Conservation (phyloP, 768 basidiomycete genomes). For the Pleurotus eryngii region DNA sequence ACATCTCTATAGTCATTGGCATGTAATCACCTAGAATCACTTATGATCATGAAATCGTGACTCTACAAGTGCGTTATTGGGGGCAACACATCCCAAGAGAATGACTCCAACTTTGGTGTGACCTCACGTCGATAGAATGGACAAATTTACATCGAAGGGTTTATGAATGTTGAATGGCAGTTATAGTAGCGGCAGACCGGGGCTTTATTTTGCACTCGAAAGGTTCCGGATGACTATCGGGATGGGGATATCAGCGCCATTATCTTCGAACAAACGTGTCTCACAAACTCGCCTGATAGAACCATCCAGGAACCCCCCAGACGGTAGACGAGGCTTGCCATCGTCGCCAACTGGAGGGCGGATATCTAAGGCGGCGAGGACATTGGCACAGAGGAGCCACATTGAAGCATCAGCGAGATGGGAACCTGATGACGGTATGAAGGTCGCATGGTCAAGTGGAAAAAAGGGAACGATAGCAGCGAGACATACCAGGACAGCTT, state of each 20-base stretch:
- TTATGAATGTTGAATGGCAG: constrained; percentile 1
- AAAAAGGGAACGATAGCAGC: neutral
- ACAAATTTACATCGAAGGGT: too few species aligned
- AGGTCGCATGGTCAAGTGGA: constrained; percentile 3
- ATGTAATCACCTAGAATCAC: too few species aligned
- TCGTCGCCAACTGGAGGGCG: neutral
- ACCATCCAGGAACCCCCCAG: neutral
- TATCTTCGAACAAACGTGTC: too few species aligned
- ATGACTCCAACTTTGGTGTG: too few species aligned
- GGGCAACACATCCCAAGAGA: too few species aligned
- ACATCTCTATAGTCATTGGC: too few species aligned
- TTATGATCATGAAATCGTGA: too few species aligned
- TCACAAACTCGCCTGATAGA: constrained; percentile 5
- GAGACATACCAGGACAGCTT: constrained; percentile 42
- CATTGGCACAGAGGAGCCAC: constrained; percentile 48
- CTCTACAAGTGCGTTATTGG: too few species aligned
- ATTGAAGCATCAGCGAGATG: constrained; percentile 55
- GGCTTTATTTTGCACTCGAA: constrained; percentile 17
- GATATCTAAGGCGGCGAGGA: constrained; percentile 50
- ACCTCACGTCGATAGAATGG: too few species aligned
- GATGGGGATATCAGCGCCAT: neutral
- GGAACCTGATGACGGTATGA: constrained; percentile 28
- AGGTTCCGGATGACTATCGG: constrained; percentile 16
- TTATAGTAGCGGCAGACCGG: constrained; percentile 12
- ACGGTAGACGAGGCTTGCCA: neutral